Percentiles rank a stretch among this genome's conserved stretches.
Evolutionary conservation across 495 filamentous ascomycete genomes (phyloP).

Genomic region (Talaromyces liani): DNA sequence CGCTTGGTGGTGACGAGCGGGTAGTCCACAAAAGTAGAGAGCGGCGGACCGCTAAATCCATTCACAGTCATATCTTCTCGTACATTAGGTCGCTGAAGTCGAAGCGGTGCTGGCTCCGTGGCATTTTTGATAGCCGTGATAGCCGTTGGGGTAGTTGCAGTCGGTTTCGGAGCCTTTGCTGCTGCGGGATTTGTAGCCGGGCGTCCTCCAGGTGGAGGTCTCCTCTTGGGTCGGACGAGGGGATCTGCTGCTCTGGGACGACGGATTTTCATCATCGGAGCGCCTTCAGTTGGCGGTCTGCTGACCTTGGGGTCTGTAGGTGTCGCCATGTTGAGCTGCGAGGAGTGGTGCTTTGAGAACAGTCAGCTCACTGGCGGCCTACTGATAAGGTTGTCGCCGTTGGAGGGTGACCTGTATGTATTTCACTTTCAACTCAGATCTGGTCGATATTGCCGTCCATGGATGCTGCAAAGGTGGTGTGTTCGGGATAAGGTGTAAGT

Average conservation of each 20-base stretch:
- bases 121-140: conserved; percentile 12
- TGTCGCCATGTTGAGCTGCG: conserved; percentile 24
- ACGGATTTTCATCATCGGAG: conserved; percentile 33
- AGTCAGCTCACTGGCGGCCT: background rate
- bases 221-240: conserved; percentile 57
- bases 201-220: conserved; percentile 11
- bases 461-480: background rate
- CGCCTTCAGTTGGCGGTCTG: conserved; percentile 28
- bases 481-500: background rate
- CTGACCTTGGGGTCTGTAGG: conserved; percentile 25
- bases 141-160: background rate
- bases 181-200: conserved; percentile 11
- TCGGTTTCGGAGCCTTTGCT: conserved; percentile 8
- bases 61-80: conserved; percentile 37
- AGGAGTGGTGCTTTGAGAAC: background rate
- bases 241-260: conserved; percentile 55
- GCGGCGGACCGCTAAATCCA: conserved; percentile 53
- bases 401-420: background rate
- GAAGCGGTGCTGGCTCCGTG: conserved; percentile 5
- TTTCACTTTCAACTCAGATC: background rate
- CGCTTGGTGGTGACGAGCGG: conserved; percentile 76
- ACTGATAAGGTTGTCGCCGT: background rate
- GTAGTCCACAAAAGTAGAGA: conserved; percentile 52
- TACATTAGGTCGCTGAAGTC: conserved; percentile 10
- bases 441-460: background rate